Evolutionary conservation across 768 basidiomycete species (phyloP), one percentile per base, ranked within the genome.

Genomic region (Punctularia strigosozonata): DNA sequence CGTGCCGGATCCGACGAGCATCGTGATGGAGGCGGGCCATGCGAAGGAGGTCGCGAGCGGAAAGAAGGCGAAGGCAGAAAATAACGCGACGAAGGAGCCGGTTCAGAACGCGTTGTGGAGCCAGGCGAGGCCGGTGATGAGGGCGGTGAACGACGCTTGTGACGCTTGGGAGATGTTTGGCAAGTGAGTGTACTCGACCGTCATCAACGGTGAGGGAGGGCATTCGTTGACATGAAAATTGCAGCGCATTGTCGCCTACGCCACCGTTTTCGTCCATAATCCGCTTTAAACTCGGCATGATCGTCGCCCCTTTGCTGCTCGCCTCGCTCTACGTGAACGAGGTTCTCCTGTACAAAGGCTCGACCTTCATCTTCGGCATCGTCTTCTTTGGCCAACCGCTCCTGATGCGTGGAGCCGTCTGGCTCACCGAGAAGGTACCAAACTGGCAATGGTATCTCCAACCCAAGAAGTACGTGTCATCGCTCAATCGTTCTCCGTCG

Each of bases 161-260:
- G 65, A 66, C 35, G 59, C 56, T n/a, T 66, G 62, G 60, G 65
- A 66, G 43, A 45, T 63, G 10, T 47, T 62, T 19, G 62, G 52
- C 23, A 65, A 55, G 54, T 53, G 31, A 12, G 50, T 46, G 6
- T 22, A 8, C 14, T 3, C 14, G 3, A 14, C 3, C 21, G 5
- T 6, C 6, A n/a, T 25, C 1, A 6, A 15, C n/a, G n/a, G n/a
- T n/a, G n/a, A n/a, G n/a, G n/a, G n/a, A n/a, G n/a, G n/a, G n/a
- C n/a, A n/a, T n/a, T n/a, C n/a, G n/a, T n/a, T n/a, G n/a, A n/a
- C n/a, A n/a, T n/a, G n/a, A n/a, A n/a, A n/a, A n/a, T n/a, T n/a
- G n/a, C n/a, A 59, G 63, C 44, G 62, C 59, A 0, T 53, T 68
- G 10, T 55, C 57, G 6, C 63, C 66, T 5, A 59, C 56, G 7